phyloP scores from a whole-genome alignment of 2,329 filamentous ascomycete genomes.

The Didymella exigua region DNA sequence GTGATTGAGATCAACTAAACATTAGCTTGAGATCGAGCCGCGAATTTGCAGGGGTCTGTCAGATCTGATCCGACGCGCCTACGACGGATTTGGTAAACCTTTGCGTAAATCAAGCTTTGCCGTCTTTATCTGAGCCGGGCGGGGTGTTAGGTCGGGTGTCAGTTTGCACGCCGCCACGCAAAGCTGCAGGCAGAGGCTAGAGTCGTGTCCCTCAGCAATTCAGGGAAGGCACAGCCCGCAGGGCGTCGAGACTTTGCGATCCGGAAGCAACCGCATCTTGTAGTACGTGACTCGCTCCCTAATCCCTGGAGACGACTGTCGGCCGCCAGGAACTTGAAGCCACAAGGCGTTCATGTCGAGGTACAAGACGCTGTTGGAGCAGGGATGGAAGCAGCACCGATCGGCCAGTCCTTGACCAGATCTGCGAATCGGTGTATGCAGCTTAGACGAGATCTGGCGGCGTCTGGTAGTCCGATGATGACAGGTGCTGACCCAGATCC shows the following conservation, averaged over 20 bases:
- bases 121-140: constrained; percentile 33
- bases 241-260: constrained; percentile 25
- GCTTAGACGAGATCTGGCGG: constrained; percentile 38
- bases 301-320: constrained; percentile 29
- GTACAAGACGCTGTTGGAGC: constrained; percentile 16
- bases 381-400: constrained; percentile 33
- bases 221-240: constrained; percentile 28
- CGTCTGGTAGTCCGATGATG: constrained; percentile 32
- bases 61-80: constrained; percentile 28
- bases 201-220: constrained; percentile 35
- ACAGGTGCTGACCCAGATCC: constrained; percentile 37
- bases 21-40: constrained; percentile 38
- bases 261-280: constrained; percentile 33
- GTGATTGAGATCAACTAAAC: constrained; percentile 40
- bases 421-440: constrained; percentile 31
- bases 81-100: constrained; percentile 35
- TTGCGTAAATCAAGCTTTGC: constrained; percentile 37
- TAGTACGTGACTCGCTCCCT: constrained; percentile 30
- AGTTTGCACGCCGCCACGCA: constrained; percentile 25
- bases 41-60: constrained; percentile 33
- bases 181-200: constrained; percentile 25
- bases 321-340: constrained; percentile 32
- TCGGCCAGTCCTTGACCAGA: constrained; percentile 35
- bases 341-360: constrained; percentile 26
- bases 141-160: constrained; percentile 26